Conservation (phyloP, 2,329 filamentous ascomycete species). For the Cytospora schulzeri region DNA sequence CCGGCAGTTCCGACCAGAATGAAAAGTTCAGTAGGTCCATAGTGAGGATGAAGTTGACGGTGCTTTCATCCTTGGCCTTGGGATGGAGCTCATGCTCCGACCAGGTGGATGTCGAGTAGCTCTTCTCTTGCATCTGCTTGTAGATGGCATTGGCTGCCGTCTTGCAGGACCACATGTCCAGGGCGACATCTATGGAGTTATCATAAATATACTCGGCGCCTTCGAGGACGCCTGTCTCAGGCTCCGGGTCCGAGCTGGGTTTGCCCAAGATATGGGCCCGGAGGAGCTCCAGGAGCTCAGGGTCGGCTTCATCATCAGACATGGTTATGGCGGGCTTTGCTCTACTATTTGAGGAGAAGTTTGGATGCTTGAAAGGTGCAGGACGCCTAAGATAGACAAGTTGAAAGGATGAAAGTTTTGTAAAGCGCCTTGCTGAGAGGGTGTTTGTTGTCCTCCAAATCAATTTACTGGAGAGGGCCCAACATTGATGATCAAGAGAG, state of each 20-base stretch:
- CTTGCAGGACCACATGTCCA: conserved; percentile 83
- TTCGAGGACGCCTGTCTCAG: conserved; percentile 80
- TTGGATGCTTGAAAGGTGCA: conserved; percentile 4
- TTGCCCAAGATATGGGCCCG: conserved; percentile 74
- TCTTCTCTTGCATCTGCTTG: conserved; percentile 77
- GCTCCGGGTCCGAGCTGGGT: conserved; percentile 55
- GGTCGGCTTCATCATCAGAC: conserved; percentile 91
- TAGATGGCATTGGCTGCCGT: conserved; percentile 79
- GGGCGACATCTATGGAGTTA: conserved; percentile 88
- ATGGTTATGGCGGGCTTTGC: conserved; percentile 48
- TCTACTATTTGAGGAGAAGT: background rate
- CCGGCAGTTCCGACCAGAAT: conserved; percentile 80
- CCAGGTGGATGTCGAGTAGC: conserved; percentile 86
- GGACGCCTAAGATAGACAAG: background rate
- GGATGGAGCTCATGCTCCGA: conserved; percentile 88
- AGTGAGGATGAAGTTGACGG: conserved; percentile 90
- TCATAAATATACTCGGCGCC: conserved; percentile 86
- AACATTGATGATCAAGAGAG: conserved; percentile 14
- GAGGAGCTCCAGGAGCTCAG: conserved; percentile 82
- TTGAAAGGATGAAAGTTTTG: background rate
- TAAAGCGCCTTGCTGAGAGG: background rate
- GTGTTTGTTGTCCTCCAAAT: conserved; percentile 10
- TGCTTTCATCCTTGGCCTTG: conserved; percentile 74
- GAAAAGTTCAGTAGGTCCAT: conserved; percentile 98
- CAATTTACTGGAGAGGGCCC: conserved; percentile 1